Conservation (phyloP, 345 rosid species). For the Eutrema japonicum region DNA sequence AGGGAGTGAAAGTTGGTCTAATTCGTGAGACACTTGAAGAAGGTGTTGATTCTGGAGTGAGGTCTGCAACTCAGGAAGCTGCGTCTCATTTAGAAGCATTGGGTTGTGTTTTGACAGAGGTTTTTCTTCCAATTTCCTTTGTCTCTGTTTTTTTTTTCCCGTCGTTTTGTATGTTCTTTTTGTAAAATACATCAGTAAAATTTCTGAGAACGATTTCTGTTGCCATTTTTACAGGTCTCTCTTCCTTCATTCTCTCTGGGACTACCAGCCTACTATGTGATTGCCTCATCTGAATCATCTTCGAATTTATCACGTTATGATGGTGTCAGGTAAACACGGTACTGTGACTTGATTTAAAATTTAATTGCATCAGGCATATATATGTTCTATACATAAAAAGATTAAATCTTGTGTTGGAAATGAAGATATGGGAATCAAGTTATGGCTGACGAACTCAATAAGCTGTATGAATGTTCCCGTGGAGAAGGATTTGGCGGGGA, state of each 20-base stretch:
- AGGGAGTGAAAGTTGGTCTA: constrained; percentile 83
- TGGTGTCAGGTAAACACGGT: constrained; percentile 68
- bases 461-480: constrained; percentile 76
- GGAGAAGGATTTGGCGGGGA: constrained; percentile 88
- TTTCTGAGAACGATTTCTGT: constrained; percentile 14
- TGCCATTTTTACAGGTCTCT: constrained; percentile 58
- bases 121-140: constrained; percentile 21
- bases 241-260: constrained; percentile 89
- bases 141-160: background rate
- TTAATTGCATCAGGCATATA: background rate
- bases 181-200: background rate
- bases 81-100: constrained; percentile 81
- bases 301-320: constrained; percentile 90
- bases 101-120: constrained; percentile 81
- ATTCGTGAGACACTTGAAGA: constrained; percentile 77
- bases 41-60: constrained; percentile 78
- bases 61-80: constrained; percentile 67
- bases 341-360: background rate
- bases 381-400: background rate
- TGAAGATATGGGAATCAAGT: constrained; percentile 84
- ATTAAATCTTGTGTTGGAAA: constrained; percentile 18
- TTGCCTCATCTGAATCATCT: constrained; percentile 91
- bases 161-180: background rate
- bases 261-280: constrained; percentile 85
- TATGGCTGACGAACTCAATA: constrained; percentile 70